Evolutionary conservation across 805 yeast species (phyloP).

Genomic region (Metschnikowia baotianmanensis): DNA sequence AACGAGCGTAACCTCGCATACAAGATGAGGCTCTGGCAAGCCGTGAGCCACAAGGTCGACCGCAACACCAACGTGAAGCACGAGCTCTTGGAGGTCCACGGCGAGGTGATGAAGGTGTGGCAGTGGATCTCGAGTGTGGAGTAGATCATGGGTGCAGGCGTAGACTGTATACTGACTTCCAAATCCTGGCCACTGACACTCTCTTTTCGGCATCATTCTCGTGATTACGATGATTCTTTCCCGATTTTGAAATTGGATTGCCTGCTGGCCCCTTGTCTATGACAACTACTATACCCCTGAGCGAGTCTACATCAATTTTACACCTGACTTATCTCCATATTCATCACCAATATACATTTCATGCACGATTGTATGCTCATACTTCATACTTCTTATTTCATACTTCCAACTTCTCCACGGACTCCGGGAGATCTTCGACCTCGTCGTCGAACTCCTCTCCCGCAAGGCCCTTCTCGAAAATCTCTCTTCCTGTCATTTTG

Average conservation of each 20-base stretch:
- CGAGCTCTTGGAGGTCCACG: constrained; percentile 68
- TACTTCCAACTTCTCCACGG: constrained; percentile 18
- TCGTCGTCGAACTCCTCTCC: constrained; percentile 58
- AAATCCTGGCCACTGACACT: not conserved
- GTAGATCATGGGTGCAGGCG: not conserved
- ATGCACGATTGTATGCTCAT: too few relatives aligned
- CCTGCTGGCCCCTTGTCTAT: too few relatives aligned
- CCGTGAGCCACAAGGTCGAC: constrained; percentile 56
- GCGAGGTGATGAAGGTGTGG: constrained; percentile 86
- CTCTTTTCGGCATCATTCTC: not conserved
- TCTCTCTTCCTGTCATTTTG: constrained; percentile 81
- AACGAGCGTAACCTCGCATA: constrained; percentile 36
- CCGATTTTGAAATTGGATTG: too few relatives aligned
- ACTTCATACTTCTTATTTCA: constrained; percentile 2
- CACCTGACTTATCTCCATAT: too few relatives aligned
- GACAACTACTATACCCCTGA: too few relatives aligned
- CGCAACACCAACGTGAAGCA: constrained; percentile 62
- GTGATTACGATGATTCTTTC: too few relatives aligned
- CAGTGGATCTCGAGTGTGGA: constrained; percentile 57
- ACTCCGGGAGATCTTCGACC: constrained; percentile 18
- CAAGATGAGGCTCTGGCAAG: constrained; percentile 53
- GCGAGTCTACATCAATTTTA: too few relatives aligned
- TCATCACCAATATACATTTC: too few relatives aligned
- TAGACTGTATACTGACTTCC: not conserved
- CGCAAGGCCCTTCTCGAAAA: constrained; percentile 87